Evolutionary conservation across 139 green algal genomes (phyloP), one percentile per base, ranked within the genome.

Genomic region (Tetradesmus lagerheimii): DNA sequence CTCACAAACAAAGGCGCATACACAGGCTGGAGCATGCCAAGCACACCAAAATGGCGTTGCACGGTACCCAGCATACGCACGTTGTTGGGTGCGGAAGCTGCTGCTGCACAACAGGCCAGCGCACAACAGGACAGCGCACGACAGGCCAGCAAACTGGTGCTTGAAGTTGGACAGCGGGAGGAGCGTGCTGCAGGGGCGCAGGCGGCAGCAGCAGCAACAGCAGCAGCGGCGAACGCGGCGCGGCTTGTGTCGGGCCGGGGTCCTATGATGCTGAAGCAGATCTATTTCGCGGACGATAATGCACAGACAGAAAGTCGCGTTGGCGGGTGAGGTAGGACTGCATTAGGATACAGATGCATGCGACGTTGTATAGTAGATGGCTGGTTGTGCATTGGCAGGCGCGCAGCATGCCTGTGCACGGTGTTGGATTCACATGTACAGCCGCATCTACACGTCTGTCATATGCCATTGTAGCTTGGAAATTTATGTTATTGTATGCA

Each of bases 1-100:
- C 64, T 88, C 29, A 53, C 75, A 4, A 80, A 80, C 64, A 80
- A 88, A 31, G 83, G 83, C 38, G 31, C 12, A n/a, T 88, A 88
- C 29, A 12, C 15, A 1, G 20, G 9, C 14, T 88, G 83, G 83
- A 34, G 35, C 29, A 88, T 88, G 83, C 83, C 83, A 12, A 43
- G 9, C 41, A 20, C 38, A 4, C 23, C 62, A 14, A 67, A 6
- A 1, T 16, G 4, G 4, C 23, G 47, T 2, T 88, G 83, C 64
- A 34, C 11, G 4, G 83, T 88, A 2, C 83, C 62, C 2, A 88
- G 64, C 38, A 81, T 88, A 29, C 2, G 64, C 34, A 34, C 27
- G 1, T 38, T 88, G 23, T 25, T 88, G 2, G 38, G 38, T 1
- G 11, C 34, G 18, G 71, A 53, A 6, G 53, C 23, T 64, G 37